Base-by-base conservation (phyloP, 2,329 filamentous ascomycete genomes). In the Bipolaris sorokiniana region DNA sequence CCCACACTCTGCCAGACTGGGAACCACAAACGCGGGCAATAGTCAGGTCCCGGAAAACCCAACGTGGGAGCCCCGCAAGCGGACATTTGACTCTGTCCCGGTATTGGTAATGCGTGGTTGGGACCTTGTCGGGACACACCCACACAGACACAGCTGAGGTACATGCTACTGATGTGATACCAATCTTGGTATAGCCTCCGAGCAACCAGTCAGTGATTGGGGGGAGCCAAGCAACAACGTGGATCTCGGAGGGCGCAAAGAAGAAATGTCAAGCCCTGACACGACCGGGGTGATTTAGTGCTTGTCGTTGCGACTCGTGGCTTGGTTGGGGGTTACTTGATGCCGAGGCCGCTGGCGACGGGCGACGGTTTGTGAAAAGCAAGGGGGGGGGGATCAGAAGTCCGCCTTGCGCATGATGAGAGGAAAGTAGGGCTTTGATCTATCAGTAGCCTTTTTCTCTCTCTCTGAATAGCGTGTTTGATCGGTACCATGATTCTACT, bases 11-110 rank as follows among this genome's bases (percentile, higher is more conserved):
- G 26, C 26, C 26, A 28, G 26, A 10, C 26, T 28, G 26, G 26
- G 26, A 11, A 28, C 10, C 26, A 28, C 10, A 48, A 42, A 53
- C 54, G 47, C 56, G 51, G 23, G 20, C 53, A 53, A 48, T 11
- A 28, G 33, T 33, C 16, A 54, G 42, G 52, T 45, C 46, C 26
- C 26, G 26, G 10, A 28, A 28, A 41, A 48, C 52, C 49, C 41
- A 65, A 61, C 53, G 59, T 62, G 59, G 59, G 51, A 56, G 57
- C 64, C 61, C 62, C 59, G 59, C 64, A 61, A 59, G 26, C 62
- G 62, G 56, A 47, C 48, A 23, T 51, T 57, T 54, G 50, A 33
- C 58, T 28, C 26, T 63, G n/a, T 61, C 41, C 54, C 54, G 59
- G 58, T 47, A 59, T 53, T 41, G 55, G 48, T 23, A 34, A 34